These are phyloP conservation scores for Amphirosellinia nigrospora DNA, from an alignment of 495 filamentous ascomycete species.

Conservation along the genomic window DNA sequence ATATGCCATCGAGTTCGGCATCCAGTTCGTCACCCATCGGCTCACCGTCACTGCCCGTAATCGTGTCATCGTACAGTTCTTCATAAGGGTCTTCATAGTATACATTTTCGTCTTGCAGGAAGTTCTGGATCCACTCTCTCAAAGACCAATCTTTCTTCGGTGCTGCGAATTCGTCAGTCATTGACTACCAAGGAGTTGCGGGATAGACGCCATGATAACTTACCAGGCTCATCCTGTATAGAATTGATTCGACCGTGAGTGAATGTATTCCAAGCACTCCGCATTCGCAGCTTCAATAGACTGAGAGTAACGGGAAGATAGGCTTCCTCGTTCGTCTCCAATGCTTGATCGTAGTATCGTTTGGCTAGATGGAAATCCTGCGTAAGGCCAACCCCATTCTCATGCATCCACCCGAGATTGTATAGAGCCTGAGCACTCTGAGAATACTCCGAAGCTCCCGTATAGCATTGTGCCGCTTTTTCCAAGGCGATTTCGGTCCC, in stretches of 20 bases:
- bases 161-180: slow-evolving; percentile 47
- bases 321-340: slow-evolving; percentile 89
- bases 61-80: slow-evolving; percentile 60
- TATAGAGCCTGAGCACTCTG: slow-evolving; percentile 94
- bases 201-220: slow-evolving; percentile 33
- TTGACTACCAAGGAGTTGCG: background rate
- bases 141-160: slow-evolving; percentile 75
- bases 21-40: slow-evolving; percentile 57
- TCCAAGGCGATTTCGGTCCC: slow-evolving; percentile 77
- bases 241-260: slow-evolving; percentile 88
- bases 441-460: slow-evolving; percentile 85
- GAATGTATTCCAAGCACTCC: slow-evolving; percentile 92
- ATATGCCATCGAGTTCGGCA: slow-evolving; percentile 68
- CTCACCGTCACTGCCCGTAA: slow-evolving; percentile 46
- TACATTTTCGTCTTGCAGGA: slow-evolving; percentile 75
- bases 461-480: slow-evolving; percentile 92
- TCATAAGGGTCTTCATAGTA: slow-evolving; percentile 67
- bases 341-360: slow-evolving; percentile 88
- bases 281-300: slow-evolving; percentile 80
- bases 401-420: slow-evolving; percentile 99
- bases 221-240: slow-evolving; percentile 88
- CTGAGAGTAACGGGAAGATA: slow-evolving; percentile 93
- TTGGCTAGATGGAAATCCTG: slow-evolving; percentile 99
- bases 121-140: slow-evolving; percentile 81
- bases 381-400: slow-evolving; percentile 90